These are phyloP conservation scores for Dentipellis sp. DNA, from an alignment of 768 basidiomycete species.

Conservation along the genomic window DNA sequence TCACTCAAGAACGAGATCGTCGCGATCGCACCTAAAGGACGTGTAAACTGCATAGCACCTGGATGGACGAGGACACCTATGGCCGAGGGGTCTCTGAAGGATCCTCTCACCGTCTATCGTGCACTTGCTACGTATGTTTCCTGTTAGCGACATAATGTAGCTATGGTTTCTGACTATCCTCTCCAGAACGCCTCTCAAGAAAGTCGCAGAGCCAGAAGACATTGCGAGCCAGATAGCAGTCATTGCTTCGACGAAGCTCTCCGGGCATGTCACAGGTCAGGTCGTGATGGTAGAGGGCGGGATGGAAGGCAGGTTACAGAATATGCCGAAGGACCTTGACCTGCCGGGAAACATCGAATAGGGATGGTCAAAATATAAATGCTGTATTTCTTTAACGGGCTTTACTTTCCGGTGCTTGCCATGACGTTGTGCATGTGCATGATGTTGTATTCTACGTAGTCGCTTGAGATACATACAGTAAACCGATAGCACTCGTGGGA, in stretches of 20 bases:
- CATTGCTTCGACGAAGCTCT: constrained; percentile 49
- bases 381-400: no score
- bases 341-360: not conserved
- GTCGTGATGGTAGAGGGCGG: constrained; percentile 67
- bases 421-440: no score
- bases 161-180: not conserved
- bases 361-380: no score
- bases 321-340: constrained; percentile 27
- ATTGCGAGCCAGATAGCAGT: constrained; percentile 57
- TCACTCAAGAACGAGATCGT: constrained; percentile 78
- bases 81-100: constrained; percentile 46
- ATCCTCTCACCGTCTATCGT: constrained; percentile 43
- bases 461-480: no score
- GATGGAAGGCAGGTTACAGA: constrained; percentile 63
- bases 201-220: constrained; percentile 52
- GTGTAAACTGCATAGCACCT: constrained; percentile 65
- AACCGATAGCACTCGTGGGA: no score
- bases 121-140: constrained; percentile 57
- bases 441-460: no score
- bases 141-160: not conserved
- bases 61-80: constrained; percentile 53
- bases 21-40: constrained; percentile 55
- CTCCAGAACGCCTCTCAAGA: constrained; percentile 57
- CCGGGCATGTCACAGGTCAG: constrained; percentile 65
- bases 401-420: no score